phyloP scores from a whole-genome alignment of 2,329 filamentous ascomycete species.

The Diaporthe vexans region DNA sequence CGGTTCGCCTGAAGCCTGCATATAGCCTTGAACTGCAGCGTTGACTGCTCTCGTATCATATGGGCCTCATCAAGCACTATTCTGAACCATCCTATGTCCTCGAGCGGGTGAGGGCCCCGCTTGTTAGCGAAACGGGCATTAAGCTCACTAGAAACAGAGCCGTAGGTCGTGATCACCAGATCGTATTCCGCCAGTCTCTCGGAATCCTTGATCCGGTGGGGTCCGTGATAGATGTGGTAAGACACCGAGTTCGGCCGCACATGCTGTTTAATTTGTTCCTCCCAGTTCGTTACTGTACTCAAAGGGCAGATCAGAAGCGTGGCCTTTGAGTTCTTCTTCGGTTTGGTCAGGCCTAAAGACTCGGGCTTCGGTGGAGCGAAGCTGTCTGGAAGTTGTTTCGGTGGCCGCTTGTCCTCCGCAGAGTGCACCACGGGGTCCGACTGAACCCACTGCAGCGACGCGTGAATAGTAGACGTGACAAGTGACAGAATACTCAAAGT shows the following conservation, averaged over 20 bases:
- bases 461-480: constrained; percentile 74
- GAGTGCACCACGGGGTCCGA: constrained; percentile 62
- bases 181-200: constrained; percentile 80
- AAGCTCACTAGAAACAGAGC: constrained; percentile 86
- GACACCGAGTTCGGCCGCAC: constrained; percentile 74
- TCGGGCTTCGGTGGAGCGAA: constrained; percentile 59
- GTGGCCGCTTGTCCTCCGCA: constrained; percentile 55
- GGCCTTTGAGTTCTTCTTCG: constrained; percentile 79
- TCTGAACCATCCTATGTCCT: constrained; percentile 90
- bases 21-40: constrained; percentile 86
- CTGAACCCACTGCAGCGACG: constrained; percentile 73
- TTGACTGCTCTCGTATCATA: constrained; percentile 88
- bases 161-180: constrained; percentile 93
- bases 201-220: constrained; percentile 78
- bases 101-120: constrained; percentile 73
- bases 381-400: constrained; percentile 48
- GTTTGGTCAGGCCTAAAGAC: constrained; percentile 61
- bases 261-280: constrained; percentile 90
- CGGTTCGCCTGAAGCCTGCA: constrained; percentile 83
- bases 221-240: constrained; percentile 90
- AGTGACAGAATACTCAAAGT: constrained; percentile 88
- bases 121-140: constrained; percentile 73
- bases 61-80: constrained; percentile 96
- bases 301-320: constrained; percentile 91
- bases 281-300: constrained; percentile 95